Conservation (phyloP, 768 basidiomycete genomes). For the Trametes maxima region DNA sequence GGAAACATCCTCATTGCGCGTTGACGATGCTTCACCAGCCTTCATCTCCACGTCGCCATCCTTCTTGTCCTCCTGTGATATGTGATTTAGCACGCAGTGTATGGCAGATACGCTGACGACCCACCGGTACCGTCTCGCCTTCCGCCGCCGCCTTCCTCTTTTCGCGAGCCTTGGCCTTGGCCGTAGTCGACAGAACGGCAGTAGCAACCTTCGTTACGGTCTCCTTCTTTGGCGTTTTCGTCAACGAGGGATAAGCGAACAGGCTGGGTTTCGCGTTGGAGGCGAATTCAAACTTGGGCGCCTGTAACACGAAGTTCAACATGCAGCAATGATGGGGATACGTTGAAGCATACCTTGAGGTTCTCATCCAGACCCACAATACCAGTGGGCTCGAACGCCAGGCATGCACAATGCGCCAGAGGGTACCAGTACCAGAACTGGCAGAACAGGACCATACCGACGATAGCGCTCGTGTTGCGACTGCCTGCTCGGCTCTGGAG, state of each 20-base stretch:
- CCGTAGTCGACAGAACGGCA: conserved; percentile 95
- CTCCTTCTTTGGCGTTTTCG: conserved; percentile 92
- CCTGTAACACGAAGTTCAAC: conserved; percentile 44
- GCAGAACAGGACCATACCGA: conserved; percentile 97
- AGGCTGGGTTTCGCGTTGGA: conserved; percentile 90
- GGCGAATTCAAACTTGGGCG: conserved; percentile 90
- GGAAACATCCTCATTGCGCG: conserved; percentile 51
- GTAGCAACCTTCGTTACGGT: conserved; percentile 88
- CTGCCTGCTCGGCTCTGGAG: conserved; percentile 92
- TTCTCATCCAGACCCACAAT: conserved; percentile 90
- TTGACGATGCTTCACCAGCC: conserved; percentile 47
- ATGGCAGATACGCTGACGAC: conserved; percentile 29
- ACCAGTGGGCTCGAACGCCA: conserved; percentile 94
- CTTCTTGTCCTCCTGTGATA: conserved; percentile 58
- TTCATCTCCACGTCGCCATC: conserved; percentile 82
- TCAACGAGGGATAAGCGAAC: conserved; percentile 88
- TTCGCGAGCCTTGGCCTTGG: conserved; percentile 93
- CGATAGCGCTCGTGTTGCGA: conserved; percentile 90
- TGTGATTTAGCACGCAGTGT: conserved; percentile 18
- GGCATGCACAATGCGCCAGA: conserved; percentile 86
- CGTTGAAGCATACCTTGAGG: conserved; percentile 60
- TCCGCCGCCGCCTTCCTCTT: conserved; percentile 89
- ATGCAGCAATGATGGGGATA: not conserved
- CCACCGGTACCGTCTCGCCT: conserved; percentile 80
- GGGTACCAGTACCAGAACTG: conserved; percentile 99